These are phyloP conservation scores for Pneumocystis canis DNA, from an alignment of 1,139 yeast species.

Conservation along the genomic window DNA sequence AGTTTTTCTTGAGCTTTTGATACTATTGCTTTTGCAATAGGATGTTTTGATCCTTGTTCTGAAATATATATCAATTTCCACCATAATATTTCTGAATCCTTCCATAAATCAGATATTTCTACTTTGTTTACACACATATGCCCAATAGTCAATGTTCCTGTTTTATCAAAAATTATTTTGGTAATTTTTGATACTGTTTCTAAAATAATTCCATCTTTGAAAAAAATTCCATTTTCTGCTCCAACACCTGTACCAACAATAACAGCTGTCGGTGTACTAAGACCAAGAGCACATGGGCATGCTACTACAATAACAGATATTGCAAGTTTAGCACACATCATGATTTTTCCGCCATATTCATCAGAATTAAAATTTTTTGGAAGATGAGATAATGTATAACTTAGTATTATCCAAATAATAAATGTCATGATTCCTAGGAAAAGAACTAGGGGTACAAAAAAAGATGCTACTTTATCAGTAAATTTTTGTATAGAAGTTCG, in stretches of 20 bases:
- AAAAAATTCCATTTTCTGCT: slow-evolving; percentile 73
- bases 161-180: slow-evolving; percentile 75
- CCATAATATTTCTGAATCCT: slow-evolving; percentile 24
- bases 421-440: slow-evolving; percentile 51
- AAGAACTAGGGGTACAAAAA: slow-evolving; percentile 69
- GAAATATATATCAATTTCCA: slow-evolving; percentile 51
- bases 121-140: slow-evolving; percentile 41
- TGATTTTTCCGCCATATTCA: slow-evolving; percentile 43
- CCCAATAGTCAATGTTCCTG: slow-evolving; percentile 89
- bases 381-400: slow-evolving; percentile 29
- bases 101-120: slow-evolving; percentile 4
- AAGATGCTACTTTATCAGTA: slow-evolving; percentile 74
- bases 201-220: slow-evolving; percentile 84
- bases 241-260: slow-evolving; percentile 96
- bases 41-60: slow-evolving; percentile 73
- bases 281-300: slow-evolving; percentile 93
- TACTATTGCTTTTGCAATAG: slow-evolving; percentile 60
- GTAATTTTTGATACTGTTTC: slow-evolving; percentile 57
- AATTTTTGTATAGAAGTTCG: slow-evolving; percentile 83
- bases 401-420: slow-evolving; percentile 44
- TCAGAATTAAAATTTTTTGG: slow-evolving; percentile 39
- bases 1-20: slow-evolving; percentile 22
- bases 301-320: slow-evolving; percentile 93
- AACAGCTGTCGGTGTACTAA: slow-evolving; percentile 95
- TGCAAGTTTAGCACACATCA: slow-evolving; percentile 63